Evolutionary conservation across 139 green algal species (phyloP).

Genomic region (Astrephomene gubernaculifera): DNA sequence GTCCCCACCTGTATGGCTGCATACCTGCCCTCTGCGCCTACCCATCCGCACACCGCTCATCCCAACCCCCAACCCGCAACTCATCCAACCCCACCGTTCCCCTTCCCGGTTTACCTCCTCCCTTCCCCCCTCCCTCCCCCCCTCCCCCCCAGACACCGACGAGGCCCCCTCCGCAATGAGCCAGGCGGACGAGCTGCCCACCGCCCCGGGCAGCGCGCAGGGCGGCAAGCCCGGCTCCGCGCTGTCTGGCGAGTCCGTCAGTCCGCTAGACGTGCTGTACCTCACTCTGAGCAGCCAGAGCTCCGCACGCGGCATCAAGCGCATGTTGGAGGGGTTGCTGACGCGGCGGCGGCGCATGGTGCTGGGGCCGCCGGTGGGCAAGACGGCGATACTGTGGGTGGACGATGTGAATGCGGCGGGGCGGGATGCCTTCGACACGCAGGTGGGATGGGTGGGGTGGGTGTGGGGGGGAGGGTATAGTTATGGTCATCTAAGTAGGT

Average conservation of each 20-base stretch:
- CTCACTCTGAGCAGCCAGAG: constrained; percentile 64
- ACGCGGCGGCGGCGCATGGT: constrained; percentile 61
- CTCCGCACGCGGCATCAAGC: constrained; percentile 63
- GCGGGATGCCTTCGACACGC: constrained; percentile 45
- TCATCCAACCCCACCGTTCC: no score
- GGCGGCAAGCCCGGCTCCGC: background rate
- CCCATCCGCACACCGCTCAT: no score
- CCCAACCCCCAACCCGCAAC: no score
- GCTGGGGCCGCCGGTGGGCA: constrained; percentile 64
- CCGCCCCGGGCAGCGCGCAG: no score
- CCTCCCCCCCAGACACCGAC: background rate
- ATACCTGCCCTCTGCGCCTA: no score
- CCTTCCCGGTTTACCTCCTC: no score
- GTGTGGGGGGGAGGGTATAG: no score
- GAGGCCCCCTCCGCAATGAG: constrained; percentile 6
- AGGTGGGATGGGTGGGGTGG: no score
- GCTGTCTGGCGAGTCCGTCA: constrained; percentile 6
- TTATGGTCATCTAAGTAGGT: no score
- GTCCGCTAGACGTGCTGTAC: constrained; percentile 45
- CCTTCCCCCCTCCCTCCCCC: background rate
- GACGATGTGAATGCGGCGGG: constrained; percentile 68
- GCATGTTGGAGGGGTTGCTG: constrained; percentile 66
- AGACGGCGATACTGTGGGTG: constrained; percentile 69
- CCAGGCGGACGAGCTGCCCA: background rate
- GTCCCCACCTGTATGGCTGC: no score